Base-by-base conservation (phyloP, 2,329 filamentous ascomycete genomes). In the Cladosporium sp. region DNA sequence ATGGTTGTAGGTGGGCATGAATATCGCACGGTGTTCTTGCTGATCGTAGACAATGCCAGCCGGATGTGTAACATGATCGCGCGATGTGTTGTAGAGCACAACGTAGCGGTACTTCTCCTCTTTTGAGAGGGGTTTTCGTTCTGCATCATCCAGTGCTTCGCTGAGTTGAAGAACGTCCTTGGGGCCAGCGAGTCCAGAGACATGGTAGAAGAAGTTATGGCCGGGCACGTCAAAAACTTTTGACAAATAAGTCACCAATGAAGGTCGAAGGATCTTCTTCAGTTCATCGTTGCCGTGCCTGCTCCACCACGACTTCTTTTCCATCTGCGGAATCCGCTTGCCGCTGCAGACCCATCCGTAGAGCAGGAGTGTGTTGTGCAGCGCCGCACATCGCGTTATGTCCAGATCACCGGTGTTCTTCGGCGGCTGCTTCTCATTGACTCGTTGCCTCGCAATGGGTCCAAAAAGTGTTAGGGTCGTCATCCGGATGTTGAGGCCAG, bases 1-100 rank as follows among this genome's bases (percentile, higher is more conserved):
- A 66, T 76, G 74, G 60, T 75, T 68, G 55, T 75, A 75, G 4
- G 74, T 75, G 11, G 74, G 74, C 74, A 76, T 76, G 62, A 75
- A 67, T 11, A 76, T 69, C 21, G 74, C 74, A 37, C 66, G 67
- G 26, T 73, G 66, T 2, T 69, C 72, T 59, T 72, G 67, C 61
- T 76, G 74, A 56, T 76, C 74, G 37, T 69, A 72, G 18, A 76
- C 71, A 31, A 76, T 69, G 7, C 74, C 74, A 10, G 72, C 73
- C 11, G 73, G 72, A 62, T 75, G 70, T 18, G 67, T 72, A 29
- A 75, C 74, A 21, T 74, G 67, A 14, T 72, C 72, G 55, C 71
- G 67, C 5, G 69, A 70, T 18, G 68, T 74, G 61, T 69, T 70
- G 66, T 76, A 76, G 29, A 76, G 66, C 4, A 75, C 69, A 33